Conservation (phyloP, 2,329 filamentous ascomycete genomes). For the Ophiostoma pallidulum region DNA sequence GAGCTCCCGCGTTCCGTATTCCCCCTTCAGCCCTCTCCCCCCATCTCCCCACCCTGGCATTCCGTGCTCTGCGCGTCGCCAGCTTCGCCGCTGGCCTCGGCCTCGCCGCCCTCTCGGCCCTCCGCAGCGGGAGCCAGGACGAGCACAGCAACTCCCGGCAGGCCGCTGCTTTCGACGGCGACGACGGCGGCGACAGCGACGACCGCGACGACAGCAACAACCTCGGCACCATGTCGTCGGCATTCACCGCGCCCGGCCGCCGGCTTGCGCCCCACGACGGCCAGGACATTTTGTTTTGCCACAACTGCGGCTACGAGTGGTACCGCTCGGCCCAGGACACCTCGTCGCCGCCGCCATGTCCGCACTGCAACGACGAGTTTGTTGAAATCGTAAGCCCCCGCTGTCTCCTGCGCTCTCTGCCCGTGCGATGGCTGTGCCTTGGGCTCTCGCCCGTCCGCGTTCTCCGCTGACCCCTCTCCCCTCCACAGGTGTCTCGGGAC, state of each 20-base stretch:
- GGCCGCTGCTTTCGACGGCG: background rate
- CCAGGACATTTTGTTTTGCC: slow-evolving; percentile 76
- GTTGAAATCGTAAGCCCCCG: slow-evolving; percentile 79
- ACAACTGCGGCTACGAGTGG: slow-evolving; percentile 75
- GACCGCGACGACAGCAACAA: slow-evolving; percentile 15
- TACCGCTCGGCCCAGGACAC: slow-evolving; percentile 57
- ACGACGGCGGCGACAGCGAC: slow-evolving; percentile 15
- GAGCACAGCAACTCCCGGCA: slow-evolving; percentile 18
- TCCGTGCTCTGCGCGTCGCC: slow-evolving; percentile 42
- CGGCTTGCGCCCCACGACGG: slow-evolving; percentile 41
- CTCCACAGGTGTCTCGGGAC: slow-evolving; percentile 37
- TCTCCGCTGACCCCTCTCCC: background rate
- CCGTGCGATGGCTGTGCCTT: too few relatives aligned
- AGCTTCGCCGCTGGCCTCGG: slow-evolving; percentile 51
- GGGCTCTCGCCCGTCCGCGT: too few relatives aligned
- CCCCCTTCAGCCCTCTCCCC: background rate
- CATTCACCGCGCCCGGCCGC: slow-evolving; percentile 12
- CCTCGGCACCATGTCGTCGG: slow-evolving; percentile 20
- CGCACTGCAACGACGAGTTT: slow-evolving; percentile 66
- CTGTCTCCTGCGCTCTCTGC: too few relatives aligned
- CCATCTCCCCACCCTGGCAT: slow-evolving; percentile 30
- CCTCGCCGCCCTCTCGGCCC: slow-evolving; percentile 46
- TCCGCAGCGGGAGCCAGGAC: slow-evolving; percentile 31
- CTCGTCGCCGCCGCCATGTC: slow-evolving; percentile 66
- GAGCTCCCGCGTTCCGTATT: too few relatives aligned